Evolutionary conservation across 163 green algal species (phyloP).

Genomic region (Scenedesmus sp.): DNA sequence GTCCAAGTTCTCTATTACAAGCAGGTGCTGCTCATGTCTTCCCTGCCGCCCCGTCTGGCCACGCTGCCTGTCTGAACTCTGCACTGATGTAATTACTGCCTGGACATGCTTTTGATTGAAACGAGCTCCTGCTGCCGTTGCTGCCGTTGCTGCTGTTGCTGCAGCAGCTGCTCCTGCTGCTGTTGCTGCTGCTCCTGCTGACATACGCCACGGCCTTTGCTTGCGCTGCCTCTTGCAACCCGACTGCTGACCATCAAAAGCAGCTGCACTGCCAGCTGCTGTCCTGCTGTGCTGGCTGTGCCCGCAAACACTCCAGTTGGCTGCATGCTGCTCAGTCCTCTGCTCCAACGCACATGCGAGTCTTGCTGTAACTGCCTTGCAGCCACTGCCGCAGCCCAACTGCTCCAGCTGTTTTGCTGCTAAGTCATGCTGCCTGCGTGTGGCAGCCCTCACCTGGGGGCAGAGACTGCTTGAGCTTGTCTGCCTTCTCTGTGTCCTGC

Average conservation of each 20-base stretch:
- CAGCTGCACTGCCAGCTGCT: not conserved
- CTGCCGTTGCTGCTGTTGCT: not conserved
- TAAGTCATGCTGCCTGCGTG: not conserved
- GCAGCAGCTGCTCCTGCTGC: not conserved
- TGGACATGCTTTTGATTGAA: too few species aligned
- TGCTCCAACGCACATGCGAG: too few species aligned
- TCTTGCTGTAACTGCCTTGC: not conserved
- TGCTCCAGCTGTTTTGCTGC: not conserved
- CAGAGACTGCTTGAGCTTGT: conserved; percentile 99
- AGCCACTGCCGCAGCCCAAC: not conserved
- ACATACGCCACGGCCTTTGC: not conserved
- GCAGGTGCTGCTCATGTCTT: too few species aligned
- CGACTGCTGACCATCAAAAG: too few species aligned
- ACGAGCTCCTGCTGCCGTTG: not conserved
- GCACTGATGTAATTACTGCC: too few species aligned
- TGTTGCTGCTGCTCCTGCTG: not conserved
- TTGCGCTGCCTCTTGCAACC: not conserved
- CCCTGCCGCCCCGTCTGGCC: too few species aligned
- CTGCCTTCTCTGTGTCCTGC: conserved; percentile 97
- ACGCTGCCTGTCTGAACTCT: too few species aligned
- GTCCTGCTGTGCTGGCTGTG: not conserved
- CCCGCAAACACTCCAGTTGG: not conserved
- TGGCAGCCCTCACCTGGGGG: conserved; percentile 87
- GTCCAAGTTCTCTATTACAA: too few species aligned
- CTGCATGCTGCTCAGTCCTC: not conserved